These are phyloP conservation scores for Fraxinus anomala DNA, from an alignment of 257 asterid genomes.

Conservation along the genomic window DNA sequence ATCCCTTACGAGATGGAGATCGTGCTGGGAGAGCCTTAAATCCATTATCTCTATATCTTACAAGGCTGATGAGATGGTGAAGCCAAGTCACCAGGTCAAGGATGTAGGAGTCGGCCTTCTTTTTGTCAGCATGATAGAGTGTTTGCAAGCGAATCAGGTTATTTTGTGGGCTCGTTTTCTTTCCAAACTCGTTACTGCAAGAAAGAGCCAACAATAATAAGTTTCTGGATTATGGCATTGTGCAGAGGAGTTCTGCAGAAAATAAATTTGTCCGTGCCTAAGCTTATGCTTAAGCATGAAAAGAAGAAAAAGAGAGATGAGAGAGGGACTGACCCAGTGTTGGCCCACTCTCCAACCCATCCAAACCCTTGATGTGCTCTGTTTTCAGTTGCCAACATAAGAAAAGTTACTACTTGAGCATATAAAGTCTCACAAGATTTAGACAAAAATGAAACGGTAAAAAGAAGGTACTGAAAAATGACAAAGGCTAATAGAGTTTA, in stretches of 20 bases:
- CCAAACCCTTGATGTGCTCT: conserved; percentile 99
- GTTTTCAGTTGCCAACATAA: conserved; percentile 34
- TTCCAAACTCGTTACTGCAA: conserved; percentile 79
- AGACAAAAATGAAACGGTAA: neutral
- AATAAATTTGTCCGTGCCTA: neutral
- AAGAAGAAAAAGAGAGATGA: neutral
- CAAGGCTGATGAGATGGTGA: conserved; percentile 71
- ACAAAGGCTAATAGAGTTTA: neutral
- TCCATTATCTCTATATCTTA: conserved; percentile 64
- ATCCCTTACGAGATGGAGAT: conserved; percentile 62
- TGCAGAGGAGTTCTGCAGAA: neutral
- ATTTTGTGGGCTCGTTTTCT: conserved; percentile 45
- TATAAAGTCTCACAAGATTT: neutral
- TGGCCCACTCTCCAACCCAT: conserved; percentile 99
- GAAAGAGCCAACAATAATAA: conserved; percentile 9
- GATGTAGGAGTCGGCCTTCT: conserved; percentile 65
- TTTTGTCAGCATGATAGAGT: conserved; percentile 82
- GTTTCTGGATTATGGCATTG: neutral
- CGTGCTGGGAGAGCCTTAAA: conserved; percentile 48
- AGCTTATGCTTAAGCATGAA: neutral
- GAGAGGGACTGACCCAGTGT: conserved; percentile 66
- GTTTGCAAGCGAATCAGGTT: conserved; percentile 81
- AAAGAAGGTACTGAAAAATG: conserved; percentile 5
- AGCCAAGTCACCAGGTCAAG: conserved; percentile 85
- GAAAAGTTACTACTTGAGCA: conserved; percentile 33